Percentiles rank a stretch among this genome's conserved stretches.
Conservation (phyloP, 2,329 filamentous ascomycete genomes). For the Nemania diffusa region DNA sequence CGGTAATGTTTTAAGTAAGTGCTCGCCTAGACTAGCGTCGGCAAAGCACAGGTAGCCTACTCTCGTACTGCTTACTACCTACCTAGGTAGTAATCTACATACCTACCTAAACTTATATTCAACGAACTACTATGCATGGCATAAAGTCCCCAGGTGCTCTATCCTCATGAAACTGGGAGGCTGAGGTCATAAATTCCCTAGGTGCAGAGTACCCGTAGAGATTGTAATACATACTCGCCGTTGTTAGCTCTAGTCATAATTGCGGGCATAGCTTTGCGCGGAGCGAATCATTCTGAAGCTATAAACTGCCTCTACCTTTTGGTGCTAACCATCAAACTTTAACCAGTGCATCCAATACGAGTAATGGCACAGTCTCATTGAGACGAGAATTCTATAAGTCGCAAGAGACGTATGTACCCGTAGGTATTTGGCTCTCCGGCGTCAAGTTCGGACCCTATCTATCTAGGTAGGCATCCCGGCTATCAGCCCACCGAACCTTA, state of each 20-base stretch:
- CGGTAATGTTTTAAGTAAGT: not conserved
- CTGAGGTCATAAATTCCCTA: not conserved
- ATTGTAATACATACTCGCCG: no score
- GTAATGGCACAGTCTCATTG: slow-evolving; percentile 29
- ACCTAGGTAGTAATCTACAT: no score
- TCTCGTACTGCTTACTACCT: no score
- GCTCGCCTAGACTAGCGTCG: not conserved
- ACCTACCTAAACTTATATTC: no score
- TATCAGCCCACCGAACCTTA: not conserved
- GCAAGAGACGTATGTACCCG: not conserved
- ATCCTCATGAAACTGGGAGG: not conserved
- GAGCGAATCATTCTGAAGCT: not conserved
- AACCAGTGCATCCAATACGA: slow-evolving; percentile 24
- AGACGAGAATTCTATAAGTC: not conserved
- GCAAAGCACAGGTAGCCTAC: not conserved
- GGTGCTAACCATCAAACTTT: slow-evolving; percentile 17
- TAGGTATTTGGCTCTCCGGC: not conserved
- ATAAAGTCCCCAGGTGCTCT: not conserved
- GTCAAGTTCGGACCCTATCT: not conserved
- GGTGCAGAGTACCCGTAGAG: no score
- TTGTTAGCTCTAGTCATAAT: slow-evolving; percentile 17
- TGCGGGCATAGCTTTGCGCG: slow-evolving; percentile 25
- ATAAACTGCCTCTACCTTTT: slow-evolving; percentile 16
- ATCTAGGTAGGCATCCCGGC: no score
- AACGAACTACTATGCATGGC: no score